Percentiles rank a stretch among this genome's conserved stretches.
These are phyloP conservation scores for Cystoisospora suis DNA, from an alignment of 169 alveolate species.

Conservation along the genomic window DNA sequence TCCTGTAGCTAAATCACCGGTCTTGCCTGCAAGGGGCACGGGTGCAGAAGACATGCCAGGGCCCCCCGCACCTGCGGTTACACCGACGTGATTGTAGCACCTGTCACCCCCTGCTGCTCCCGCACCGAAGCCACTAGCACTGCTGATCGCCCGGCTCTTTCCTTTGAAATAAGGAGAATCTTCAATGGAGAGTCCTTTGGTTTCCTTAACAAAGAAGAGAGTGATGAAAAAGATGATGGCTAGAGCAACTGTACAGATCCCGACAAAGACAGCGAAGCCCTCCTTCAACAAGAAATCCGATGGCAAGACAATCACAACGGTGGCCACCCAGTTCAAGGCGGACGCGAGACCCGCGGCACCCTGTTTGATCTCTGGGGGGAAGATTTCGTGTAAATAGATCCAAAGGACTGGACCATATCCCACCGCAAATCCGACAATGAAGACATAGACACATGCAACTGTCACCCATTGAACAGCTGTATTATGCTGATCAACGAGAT, in stretches of 20 bases:
- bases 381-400: conserved; percentile 85
- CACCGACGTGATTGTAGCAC: neutral
- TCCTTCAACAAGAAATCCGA: conserved; percentile 74
- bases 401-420: conserved; percentile 87
- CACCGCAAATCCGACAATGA: conserved; percentile 81
- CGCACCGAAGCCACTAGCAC: neutral
- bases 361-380: conserved; percentile 84
- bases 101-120: neutral
- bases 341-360: conserved; percentile 82
- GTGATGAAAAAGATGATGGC: conserved; percentile 73
- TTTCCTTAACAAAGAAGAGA: conserved; percentile 78
- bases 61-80: neutral
- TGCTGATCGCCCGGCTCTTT: conserved; percentile 50
- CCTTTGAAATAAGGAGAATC: conserved; percentile 69
- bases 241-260: conserved; percentile 73
- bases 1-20: neutral
- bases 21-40: neutral
- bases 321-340: conserved; percentile 80
- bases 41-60: neutral
- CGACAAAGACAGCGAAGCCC: conserved; percentile 71
- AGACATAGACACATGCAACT: conserved; percentile 71
- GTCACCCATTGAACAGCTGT: conserved; percentile 51
- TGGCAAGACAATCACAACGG: conserved; percentile 77
- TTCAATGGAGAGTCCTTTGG: conserved; percentile 76
- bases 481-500: conserved; percentile 37